Percentiles rank a stretch among this genome's conserved stretches.
These are phyloP conservation scores for Vitis vinifera DNA, from an alignment of 164 flowering plant species.

Conservation along the genomic window DNA sequence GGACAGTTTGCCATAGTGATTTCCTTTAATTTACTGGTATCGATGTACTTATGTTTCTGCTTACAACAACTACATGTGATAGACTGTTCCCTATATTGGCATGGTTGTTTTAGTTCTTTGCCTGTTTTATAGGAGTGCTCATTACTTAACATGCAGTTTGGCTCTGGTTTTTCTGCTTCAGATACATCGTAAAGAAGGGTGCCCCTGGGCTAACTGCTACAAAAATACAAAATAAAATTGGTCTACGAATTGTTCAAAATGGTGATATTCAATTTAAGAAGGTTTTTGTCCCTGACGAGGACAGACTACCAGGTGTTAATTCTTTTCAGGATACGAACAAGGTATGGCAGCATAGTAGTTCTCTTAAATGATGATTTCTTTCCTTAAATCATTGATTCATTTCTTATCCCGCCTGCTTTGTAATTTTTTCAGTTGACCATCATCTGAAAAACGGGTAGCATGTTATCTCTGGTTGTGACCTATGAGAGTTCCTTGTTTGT, in stretches of 20 bases:
- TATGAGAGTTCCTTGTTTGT: no score
- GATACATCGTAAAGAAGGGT: constrained; percentile 73
- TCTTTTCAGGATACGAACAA: constrained; percentile 92
- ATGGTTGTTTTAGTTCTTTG: background rate
- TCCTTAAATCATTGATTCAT: no score
- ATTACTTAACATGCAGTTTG: background rate
- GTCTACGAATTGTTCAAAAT: constrained; percentile 92
- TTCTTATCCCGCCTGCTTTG: no score
- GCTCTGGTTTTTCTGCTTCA: constrained; percentile 28
- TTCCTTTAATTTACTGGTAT: no score
- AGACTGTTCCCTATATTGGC: background rate
- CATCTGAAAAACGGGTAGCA: no score
- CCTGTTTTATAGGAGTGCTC: background rate
- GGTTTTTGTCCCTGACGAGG: constrained; percentile 92
- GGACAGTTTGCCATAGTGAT: no score
- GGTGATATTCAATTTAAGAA: constrained; percentile 77
- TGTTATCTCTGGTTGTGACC: no score
- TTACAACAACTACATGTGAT: no score
- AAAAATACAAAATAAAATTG: constrained; percentile 95
- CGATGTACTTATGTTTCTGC: no score
- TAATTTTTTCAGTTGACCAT: no score
- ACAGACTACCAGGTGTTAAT: constrained; percentile 79
- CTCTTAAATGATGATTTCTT: background rate
- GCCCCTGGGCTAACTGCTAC: constrained; percentile 79
- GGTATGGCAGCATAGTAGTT: constrained; percentile 37